Base-by-base conservation (phyloP, 192 early-diverging fungal genomes). In the Dissophora ornata region DNA sequence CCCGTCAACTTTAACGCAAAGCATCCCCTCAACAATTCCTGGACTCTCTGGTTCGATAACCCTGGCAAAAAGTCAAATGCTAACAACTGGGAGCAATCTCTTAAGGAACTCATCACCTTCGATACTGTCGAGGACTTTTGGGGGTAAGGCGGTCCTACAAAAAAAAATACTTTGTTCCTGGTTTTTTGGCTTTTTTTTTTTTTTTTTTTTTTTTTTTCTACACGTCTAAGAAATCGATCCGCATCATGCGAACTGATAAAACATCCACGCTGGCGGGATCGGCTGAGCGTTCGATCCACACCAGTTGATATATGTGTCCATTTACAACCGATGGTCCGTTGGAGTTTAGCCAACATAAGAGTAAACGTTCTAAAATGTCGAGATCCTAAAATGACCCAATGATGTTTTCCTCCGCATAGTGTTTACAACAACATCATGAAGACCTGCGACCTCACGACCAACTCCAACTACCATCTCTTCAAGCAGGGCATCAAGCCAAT, bases 11-110 rank as follows among this genome's bases (percentile, higher is more conserved):
- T 69, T 79, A 93, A 90, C 61, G 90, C 89, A 24, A 95, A 94
- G 82, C 97, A 99, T 69, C 90, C 90, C 48, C 89, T 99, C 36
- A 89, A 96, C 69, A 82, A 91, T 54, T 79, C 81, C 41, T 99
- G 97, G 97, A 95, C 95, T 29, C 83, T 99, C 65, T 99, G 95
- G 95, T 97, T 91, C 73, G 95, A 97, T 80, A 90, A 91, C 79
- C 93, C 93, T 41, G 86, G 78, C 58, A 93, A 92, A 84, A 89
- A 89, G 77, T 86, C 92, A 21, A 96, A 80, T 41, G 82, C 82
- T 52, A 79, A 84, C 48, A 92, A 85, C 71, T 98, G 96, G 96
- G 86, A 89, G 24, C 86, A 89, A 28, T 91, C 91, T 47, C 79
- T 98, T 44, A 98, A 97, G 78, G 89, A 91, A 47, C 79, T 99